Conservation (phyloP, 352 stramenopile species). For the Pythium angustatum region DNA sequence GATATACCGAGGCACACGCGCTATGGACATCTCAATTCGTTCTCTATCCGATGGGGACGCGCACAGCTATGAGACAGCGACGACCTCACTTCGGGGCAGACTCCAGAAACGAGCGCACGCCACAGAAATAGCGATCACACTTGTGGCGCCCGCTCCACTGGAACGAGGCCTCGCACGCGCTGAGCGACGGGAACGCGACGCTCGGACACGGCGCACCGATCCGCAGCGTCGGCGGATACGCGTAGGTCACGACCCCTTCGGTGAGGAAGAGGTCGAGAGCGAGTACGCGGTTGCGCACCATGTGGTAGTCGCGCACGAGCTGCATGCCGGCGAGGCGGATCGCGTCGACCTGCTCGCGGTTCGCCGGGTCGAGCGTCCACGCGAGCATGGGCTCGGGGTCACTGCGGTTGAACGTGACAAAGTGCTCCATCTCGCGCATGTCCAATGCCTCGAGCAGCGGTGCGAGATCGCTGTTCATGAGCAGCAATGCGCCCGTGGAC, state of each 20-base stretch:
- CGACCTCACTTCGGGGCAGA: not conserved
- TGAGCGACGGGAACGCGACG: constrained; percentile 43
- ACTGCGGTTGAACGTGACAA: constrained; percentile 56
- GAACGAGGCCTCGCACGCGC: constrained; percentile 47
- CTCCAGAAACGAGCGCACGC: constrained; percentile 42
- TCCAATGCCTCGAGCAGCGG: constrained; percentile 53
- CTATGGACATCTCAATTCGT: no score
- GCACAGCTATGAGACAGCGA: no score
- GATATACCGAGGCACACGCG: no score
- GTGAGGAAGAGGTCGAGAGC: constrained; percentile 63
- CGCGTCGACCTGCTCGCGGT: constrained; percentile 53
- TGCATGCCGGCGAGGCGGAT: constrained; percentile 64
- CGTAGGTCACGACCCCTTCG: constrained; percentile 48
- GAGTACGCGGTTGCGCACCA: constrained; percentile 57
- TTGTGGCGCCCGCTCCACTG: constrained; percentile 63
- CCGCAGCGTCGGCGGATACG: constrained; percentile 38
- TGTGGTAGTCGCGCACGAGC: constrained; percentile 54
- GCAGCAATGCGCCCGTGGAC: constrained; percentile 59
- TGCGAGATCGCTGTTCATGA: constrained; percentile 63
- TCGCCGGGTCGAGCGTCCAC: constrained; percentile 52
- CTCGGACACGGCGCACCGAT: constrained; percentile 58
- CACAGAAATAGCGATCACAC: constrained; percentile 78
- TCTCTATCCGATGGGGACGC: no score
- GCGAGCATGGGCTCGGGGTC: constrained; percentile 49
- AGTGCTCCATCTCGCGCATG: constrained; percentile 62